phyloP scores from a whole-genome alignment of 2,329 filamentous ascomycete genomes.

The Coniosporium tulheliwenetii region DNA sequence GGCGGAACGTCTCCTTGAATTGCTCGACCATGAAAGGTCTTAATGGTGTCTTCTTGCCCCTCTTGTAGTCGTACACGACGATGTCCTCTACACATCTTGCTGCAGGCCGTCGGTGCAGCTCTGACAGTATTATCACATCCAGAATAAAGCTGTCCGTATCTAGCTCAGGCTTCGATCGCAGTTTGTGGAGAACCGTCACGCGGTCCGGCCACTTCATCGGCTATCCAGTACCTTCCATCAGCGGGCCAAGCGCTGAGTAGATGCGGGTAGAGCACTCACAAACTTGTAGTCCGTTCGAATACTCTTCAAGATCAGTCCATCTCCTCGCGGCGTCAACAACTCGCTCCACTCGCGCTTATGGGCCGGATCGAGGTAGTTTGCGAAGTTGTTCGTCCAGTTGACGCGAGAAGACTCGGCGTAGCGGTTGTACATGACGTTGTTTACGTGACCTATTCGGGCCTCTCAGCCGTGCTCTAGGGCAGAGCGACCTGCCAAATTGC shows the following conservation, averaged over 20 bases:
- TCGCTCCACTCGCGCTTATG: slow-evolving; percentile 51
- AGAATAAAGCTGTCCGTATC: slow-evolving; percentile 40
- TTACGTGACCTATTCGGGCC: slow-evolving; percentile 51
- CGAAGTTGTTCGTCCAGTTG: slow-evolving; percentile 62
- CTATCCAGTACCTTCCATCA: slow-evolving; percentile 22
- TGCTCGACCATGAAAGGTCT: slow-evolving; percentile 45
- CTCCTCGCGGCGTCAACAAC: slow-evolving; percentile 47
- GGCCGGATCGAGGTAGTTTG: slow-evolving; percentile 41
- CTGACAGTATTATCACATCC: slow-evolving; percentile 55
- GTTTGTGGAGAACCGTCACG: slow-evolving; percentile 71
- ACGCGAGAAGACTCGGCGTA: slow-evolving; percentile 72
- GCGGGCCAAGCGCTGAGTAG: slow-evolving; percentile 1
- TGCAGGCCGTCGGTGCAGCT: slow-evolving; percentile 54
- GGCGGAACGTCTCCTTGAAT: slow-evolving; percentile 41
- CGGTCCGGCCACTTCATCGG: slow-evolving; percentile 73
- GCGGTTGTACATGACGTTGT: slow-evolving; percentile 70
- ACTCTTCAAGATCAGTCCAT: slow-evolving; percentile 64
- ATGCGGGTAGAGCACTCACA: slow-evolving; percentile 33
- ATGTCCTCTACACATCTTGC: slow-evolving; percentile 66
- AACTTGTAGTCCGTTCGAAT: slow-evolving; percentile 81
- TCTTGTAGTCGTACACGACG: slow-evolving; percentile 59
- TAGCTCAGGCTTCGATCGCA: slow-evolving; percentile 37
- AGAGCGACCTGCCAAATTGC: neutral
- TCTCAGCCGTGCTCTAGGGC: too few relatives aligned
- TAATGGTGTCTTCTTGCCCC: slow-evolving; percentile 39